Percentiles rank a stretch among this genome's conserved stretches.
Evolutionary conservation across 345 rosid genomes (phyloP).

Genomic region (Gossypium arboreum): DNA sequence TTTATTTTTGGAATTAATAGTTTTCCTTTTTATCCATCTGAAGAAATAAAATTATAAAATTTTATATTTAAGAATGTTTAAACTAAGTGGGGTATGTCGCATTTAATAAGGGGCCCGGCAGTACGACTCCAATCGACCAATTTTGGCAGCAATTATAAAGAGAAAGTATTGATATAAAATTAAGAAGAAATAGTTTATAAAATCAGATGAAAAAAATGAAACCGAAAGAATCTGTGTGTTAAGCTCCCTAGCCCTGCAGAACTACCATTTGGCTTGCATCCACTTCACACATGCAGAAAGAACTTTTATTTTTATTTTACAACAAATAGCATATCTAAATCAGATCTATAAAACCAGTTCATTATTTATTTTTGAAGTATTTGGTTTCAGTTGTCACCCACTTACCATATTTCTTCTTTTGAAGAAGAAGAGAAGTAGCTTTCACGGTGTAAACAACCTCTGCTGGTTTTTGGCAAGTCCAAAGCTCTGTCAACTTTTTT

Average conservation of each 20-base stretch:
- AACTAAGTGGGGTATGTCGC: no score
- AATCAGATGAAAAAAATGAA: no score
- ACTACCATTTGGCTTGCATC: not conserved
- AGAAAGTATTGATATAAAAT: no score
- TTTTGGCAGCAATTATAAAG: not conserved
- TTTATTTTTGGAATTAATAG: no score
- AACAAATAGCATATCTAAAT: slow-evolving; percentile 5
- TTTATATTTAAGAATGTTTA: no score
- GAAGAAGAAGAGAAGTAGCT: slow-evolving; percentile 21
- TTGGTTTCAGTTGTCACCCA: slow-evolving; percentile 3
- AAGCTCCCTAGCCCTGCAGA: not conserved
- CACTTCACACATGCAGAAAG: not conserved
- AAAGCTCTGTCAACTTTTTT: slow-evolving; percentile 15
- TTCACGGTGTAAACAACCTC: slow-evolving; percentile 21
- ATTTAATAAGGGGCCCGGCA: no score
- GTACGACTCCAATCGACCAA: not conserved
- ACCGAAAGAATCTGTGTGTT: no score
- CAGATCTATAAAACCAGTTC: slow-evolving; percentile 16
- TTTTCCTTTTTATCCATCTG: no score
- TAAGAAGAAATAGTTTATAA: no score
- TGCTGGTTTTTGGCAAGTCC: slow-evolving; percentile 28
- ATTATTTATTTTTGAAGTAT: not conserved
- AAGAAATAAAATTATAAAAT: no score
- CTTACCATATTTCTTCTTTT: slow-evolving; percentile 9
- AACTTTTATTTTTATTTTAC: not conserved